A percentile compares a stretch with the other conserved stretches of the same genome.
Evolutionary conservation across 768 basidiomycete species (phyloP).

Genomic region (Macrolepiota fuliginosa): DNA sequence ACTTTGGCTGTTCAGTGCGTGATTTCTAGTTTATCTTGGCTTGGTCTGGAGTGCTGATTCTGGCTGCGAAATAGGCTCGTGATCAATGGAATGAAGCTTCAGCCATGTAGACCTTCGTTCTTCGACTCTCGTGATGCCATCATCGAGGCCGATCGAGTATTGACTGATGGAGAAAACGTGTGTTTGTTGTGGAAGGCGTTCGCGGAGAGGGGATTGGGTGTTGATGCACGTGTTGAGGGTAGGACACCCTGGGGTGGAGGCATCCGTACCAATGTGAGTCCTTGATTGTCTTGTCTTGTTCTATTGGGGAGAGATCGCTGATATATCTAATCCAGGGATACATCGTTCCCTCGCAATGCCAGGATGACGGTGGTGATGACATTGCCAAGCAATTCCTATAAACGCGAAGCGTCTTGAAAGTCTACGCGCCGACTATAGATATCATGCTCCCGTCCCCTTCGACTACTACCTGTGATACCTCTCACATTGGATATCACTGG

Average conservation of each 20-base stretch:
- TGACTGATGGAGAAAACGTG: slow-evolving; percentile 92
- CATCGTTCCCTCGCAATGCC: slow-evolving; percentile 26
- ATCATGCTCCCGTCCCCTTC: neutral
- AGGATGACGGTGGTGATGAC: slow-evolving; percentile 9
- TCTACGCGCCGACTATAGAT: neutral
- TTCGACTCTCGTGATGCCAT: slow-evolving; percentile 89
- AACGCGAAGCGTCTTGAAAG: neutral
- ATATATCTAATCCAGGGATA: slow-evolving; percentile 20
- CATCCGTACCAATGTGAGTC: slow-evolving; percentile 57
- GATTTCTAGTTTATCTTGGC: neutral
- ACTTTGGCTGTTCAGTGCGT: slow-evolving; percentile 71
- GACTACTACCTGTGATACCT: neutral
- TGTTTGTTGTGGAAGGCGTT: slow-evolving; percentile 89
- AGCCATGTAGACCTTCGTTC: slow-evolving; percentile 88
- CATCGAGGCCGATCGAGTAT: slow-evolving; percentile 83
- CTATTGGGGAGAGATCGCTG: neutral
- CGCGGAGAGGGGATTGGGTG: slow-evolving; percentile 76
- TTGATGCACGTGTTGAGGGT: slow-evolving; percentile 70
- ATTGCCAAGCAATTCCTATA: neutral
- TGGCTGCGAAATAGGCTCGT: slow-evolving; percentile 53
- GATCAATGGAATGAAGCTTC: slow-evolving; percentile 91
- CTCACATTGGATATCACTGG: neutral
- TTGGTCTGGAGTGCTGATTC: neutral
- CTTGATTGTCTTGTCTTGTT: slow-evolving; percentile 6
- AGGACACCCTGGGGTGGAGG: slow-evolving; percentile 94